Evolutionary conservation across 495 filamentous ascomycete genomes (phyloP).

Genomic region (Saxophila tyrrhenica): DNA sequence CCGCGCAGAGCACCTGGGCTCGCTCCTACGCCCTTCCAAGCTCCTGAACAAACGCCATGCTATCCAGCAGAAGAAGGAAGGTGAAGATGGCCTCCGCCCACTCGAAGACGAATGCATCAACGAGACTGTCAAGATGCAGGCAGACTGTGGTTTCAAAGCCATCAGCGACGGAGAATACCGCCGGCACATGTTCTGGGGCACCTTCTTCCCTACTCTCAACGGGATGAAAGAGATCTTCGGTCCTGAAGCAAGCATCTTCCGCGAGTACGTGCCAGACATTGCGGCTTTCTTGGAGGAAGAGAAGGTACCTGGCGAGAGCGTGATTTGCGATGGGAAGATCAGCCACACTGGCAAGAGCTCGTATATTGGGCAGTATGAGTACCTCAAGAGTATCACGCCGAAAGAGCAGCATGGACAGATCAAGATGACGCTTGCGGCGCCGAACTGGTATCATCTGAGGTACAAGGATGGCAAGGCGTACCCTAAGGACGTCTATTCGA

Average conservation of each 20-base stretch:
- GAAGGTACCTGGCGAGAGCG: slow-evolving; percentile 62
- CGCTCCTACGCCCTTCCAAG: slow-evolving; percentile 59
- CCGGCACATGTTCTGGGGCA: slow-evolving; percentile 38
- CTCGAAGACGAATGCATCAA: slow-evolving; percentile 55
- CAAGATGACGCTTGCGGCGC: slow-evolving; percentile 54
- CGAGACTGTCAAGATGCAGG: slow-evolving; percentile 21
- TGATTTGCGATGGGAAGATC: slow-evolving; percentile 50
- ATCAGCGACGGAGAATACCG: slow-evolving; percentile 62
- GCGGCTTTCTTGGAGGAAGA: slow-evolving; percentile 59
- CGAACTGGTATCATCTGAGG: slow-evolving; percentile 58
- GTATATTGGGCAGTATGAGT: slow-evolving; percentile 50
- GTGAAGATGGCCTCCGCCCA: slow-evolving; percentile 31
- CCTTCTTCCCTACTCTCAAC: slow-evolving; percentile 28
- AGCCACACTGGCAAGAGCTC: slow-evolving; percentile 25
- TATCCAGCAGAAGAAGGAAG: slow-evolving; percentile 38
- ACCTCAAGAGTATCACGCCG: slow-evolving; percentile 40
- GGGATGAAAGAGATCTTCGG: slow-evolving; percentile 30
- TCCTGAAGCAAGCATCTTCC: slow-evolving; percentile 26
- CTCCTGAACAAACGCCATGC: slow-evolving; percentile 53
- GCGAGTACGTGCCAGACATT: slow-evolving; percentile 53
- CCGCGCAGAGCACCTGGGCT: slow-evolving; percentile 74
- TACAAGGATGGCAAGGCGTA: slow-evolving; percentile 48
- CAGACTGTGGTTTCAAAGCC: slow-evolving; percentile 49
- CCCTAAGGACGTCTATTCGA: slow-evolving; percentile 43
- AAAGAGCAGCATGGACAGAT: slow-evolving; percentile 40